Base-by-base conservation (phyloP, 2,329 filamentous ascomycete genomes). In the Xylariaceae sp. region DNA sequence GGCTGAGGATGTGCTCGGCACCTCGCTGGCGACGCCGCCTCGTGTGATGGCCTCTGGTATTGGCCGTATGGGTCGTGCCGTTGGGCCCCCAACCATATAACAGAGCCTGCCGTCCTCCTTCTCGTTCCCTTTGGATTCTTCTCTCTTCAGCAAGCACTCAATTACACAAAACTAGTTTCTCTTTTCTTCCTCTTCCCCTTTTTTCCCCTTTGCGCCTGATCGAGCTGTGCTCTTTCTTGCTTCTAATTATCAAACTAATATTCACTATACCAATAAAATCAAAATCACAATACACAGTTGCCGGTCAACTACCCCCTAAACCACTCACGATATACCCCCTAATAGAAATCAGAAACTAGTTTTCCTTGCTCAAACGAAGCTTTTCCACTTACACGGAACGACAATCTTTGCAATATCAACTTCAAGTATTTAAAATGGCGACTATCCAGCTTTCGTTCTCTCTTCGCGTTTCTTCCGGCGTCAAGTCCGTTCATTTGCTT, bases 401-500 rank as follows among this genome's bases (percentile, higher is more conserved):
- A 61, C 62, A 67, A 65, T 62, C 58, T 60, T 69, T 67, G 62
- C 62, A 61, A 61, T 66, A 65, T 56, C 66, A 68, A 61, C 64
- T 68, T 63, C 60, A 62, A 67, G 59, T 66, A 36, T 5, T 10
- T 71, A 85, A 69, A 76, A 95, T 95, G 90, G 86, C 91, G 73
- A 79, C 90, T 70, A 85, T 94, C 74, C 92, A 96, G 76, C 86
- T 96, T 62, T 92, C 90, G 69, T 97, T 97, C 77, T 86, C 87
- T 72, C 89, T 97, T 72, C 90, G 91, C 77, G 95, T 95, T 71
- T 96, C 91, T 68, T 85, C 89, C 69, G 90, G 90, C 75, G 90
- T 95, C 81, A 96, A 96, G 84, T 92, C 91, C 67, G 92, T 96
- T 69, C 92, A 97, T 71, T 81, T 99, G 62, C 87, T 97, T 74